These are phyloP conservation scores for Diaporthe caulivora DNA, from an alignment of 2,329 filamentous ascomycete species.

Conservation along the genomic window DNA sequence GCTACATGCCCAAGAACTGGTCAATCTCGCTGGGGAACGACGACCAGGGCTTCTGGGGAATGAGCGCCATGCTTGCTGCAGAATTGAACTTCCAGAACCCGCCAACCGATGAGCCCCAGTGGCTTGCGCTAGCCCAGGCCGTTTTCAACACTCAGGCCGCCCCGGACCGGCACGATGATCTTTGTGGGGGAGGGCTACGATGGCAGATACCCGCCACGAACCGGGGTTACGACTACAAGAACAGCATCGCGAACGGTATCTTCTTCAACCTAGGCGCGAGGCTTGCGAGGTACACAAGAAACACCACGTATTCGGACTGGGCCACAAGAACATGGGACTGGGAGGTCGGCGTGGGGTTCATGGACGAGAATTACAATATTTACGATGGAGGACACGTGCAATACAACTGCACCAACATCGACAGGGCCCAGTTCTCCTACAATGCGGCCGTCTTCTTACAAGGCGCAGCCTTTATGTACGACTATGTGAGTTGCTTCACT, in stretches of 20 bases:
- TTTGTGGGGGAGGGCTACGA: conserved; percentile 68
- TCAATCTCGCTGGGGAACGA: conserved; percentile 63
- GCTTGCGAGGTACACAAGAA: conserved; percentile 68
- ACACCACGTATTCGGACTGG: conserved; percentile 65
- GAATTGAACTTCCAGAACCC: conserved; percentile 69
- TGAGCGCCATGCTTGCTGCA: conserved; percentile 66
- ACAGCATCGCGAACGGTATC: conserved; percentile 55
- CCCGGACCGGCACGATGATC: conserved; percentile 70
- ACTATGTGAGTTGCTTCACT: conserved; percentile 55
- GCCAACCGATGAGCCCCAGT: conserved; percentile 60
- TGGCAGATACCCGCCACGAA: conserved; percentile 76
- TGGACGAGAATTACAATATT: conserved; percentile 68
- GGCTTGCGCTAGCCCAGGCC: conserved; percentile 67
- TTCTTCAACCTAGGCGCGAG: conserved; percentile 63
- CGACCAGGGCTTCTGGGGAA: conserved; percentile 76
- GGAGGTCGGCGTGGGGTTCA: conserved; percentile 57
- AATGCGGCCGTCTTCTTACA: conserved; percentile 70
- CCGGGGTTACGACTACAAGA: conserved; percentile 73
- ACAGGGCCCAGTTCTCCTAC: conserved; percentile 71
- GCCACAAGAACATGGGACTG: conserved; percentile 65
- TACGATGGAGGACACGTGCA: conserved; percentile 68
- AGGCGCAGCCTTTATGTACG: conserved; percentile 75
- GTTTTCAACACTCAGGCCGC: conserved; percentile 70
- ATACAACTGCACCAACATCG: conserved; percentile 66
- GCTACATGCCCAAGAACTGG: conserved; percentile 48